Conservation (phyloP, 352 stramenopile species). For the Pilasporangium apinafurcum region DNA sequence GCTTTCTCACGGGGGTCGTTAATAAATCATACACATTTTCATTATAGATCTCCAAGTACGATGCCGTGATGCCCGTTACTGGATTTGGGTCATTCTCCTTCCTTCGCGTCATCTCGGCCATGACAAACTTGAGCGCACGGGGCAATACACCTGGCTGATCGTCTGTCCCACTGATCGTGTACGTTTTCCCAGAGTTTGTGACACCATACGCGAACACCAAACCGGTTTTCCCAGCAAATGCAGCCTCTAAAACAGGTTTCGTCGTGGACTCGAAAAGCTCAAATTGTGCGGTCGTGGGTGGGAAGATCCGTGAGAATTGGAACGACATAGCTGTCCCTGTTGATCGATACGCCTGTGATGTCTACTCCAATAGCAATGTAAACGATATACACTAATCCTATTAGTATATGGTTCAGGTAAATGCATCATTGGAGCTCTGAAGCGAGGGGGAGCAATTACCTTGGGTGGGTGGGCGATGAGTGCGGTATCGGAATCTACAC, state of each 20-base stretch:
- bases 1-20: conserved; percentile 42
- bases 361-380: conserved; percentile 6
- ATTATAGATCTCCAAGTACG: conserved; percentile 99
- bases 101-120: conserved; percentile 48
- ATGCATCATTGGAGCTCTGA: too few relatives aligned
- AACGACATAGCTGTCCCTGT: conserved; percentile 73
- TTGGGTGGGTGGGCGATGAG: conserved; percentile 66
- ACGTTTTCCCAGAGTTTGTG: conserved; percentile 98
- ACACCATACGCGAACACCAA: conserved; percentile 98
- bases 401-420: too few relatives aligned
- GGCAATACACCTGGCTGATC: conserved; percentile 79
- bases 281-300: conserved; percentile 64
- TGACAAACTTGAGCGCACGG: conserved; percentile 62
- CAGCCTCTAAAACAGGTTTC: conserved; percentile 84
- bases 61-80: conserved; percentile 70
- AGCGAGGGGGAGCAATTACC: too few relatives aligned
- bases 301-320: conserved; percentile 85
- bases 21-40: conserved; percentile 97
- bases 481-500: conserved; percentile 52
- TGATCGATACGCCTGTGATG: conserved; percentile 64
- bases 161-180: conserved; percentile 93
- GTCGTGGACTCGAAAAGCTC: conserved; percentile 91
- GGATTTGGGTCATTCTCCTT: conserved; percentile 31
- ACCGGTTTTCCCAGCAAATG: conserved; percentile 81
- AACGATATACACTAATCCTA: too few relatives aligned